Conservation (phyloP, 768 basidiomycete genomes). For the Mrakia gelida region DNA sequence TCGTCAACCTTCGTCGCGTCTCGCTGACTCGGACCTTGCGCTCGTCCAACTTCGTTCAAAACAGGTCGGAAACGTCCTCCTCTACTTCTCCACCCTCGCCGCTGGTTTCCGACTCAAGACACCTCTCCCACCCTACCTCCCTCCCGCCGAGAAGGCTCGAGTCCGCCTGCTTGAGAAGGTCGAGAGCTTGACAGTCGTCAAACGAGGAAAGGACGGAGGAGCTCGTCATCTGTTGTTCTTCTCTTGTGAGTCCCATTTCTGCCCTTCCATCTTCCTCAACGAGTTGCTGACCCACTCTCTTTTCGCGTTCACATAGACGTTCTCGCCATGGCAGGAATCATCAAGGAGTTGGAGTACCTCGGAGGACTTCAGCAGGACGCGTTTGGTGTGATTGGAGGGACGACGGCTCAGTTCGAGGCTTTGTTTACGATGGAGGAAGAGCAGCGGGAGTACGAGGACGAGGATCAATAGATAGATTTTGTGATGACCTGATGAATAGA, state of each 20-base stretch:
- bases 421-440: neutral
- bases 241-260: slow-evolving; percentile 15
- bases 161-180: slow-evolving; percentile 78
- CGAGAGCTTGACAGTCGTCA: slow-evolving; percentile 79
- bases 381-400: slow-evolving; percentile 81
- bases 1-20: neutral
- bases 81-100: slow-evolving; percentile 76
- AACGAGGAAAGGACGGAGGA: slow-evolving; percentile 69
- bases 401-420: neutral
- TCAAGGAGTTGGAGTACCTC: slow-evolving; percentile 75
- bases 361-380: slow-evolving; percentile 62
- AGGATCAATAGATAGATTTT: neutral
- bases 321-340: slow-evolving; percentile 60
- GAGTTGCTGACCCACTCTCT: neutral
- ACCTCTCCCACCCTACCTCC: slow-evolving; percentile 92
- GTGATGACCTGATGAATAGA: too few relatives aligned
- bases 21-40: neutral
- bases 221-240: slow-evolving; percentile 82
- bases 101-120: slow-evolving; percentile 78
- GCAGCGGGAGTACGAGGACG: neutral
- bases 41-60: neutral
- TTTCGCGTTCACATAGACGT: neutral
- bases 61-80: slow-evolving; percentile 81
- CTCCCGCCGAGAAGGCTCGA: slow-evolving; percentile 82
- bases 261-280: neutral